Conservation (phyloP, 805 yeast genomes). For the Saturnispora silvae region DNA sequence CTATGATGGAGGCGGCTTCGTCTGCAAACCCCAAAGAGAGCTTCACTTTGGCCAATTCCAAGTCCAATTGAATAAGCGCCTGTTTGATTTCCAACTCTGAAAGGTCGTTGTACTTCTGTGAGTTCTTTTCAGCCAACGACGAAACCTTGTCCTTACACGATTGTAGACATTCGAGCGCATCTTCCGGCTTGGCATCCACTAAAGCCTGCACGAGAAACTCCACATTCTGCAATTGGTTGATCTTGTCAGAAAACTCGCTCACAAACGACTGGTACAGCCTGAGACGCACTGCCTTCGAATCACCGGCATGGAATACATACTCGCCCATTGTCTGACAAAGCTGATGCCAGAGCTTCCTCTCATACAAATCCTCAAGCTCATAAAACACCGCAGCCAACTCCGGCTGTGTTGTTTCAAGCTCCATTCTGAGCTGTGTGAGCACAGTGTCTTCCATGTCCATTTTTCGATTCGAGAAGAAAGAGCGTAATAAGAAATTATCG, state of each 20-base stretch:
- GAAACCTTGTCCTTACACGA: conserved; percentile 36
- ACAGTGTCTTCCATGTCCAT: too few relatives aligned
- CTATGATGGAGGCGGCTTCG: conserved; percentile 60
- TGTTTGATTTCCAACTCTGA: conserved; percentile 29
- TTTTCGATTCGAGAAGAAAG: too few relatives aligned
- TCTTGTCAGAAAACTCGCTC: conserved; percentile 49
- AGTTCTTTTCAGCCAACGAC: conserved; percentile 26
- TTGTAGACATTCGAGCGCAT: conserved; percentile 40
- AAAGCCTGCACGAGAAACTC: conserved; percentile 53
- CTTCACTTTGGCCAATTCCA: conserved; percentile 68
- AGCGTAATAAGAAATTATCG: background rate
- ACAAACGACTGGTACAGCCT: conserved; percentile 67
- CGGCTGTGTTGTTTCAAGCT: conserved; percentile 35
- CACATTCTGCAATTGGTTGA: conserved; percentile 72
- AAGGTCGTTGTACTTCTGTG: conserved; percentile 21
- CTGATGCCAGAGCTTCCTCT: conserved; percentile 92
- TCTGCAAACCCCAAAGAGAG: conserved; percentile 41
- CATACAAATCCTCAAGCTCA: conserved; percentile 74
- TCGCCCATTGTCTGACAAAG: conserved; percentile 55
- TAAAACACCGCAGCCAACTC: conserved; percentile 53
- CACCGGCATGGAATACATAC: conserved; percentile 47
- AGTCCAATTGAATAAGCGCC: conserved; percentile 47
- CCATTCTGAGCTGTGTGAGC: conserved; percentile 52
- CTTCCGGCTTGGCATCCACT: conserved; percentile 33
- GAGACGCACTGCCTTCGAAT: conserved; percentile 44